Evolutionary conservation across 2,329 filamentous ascomycete genomes (phyloP).

Genomic region (Aspergillus flavus): DNA sequence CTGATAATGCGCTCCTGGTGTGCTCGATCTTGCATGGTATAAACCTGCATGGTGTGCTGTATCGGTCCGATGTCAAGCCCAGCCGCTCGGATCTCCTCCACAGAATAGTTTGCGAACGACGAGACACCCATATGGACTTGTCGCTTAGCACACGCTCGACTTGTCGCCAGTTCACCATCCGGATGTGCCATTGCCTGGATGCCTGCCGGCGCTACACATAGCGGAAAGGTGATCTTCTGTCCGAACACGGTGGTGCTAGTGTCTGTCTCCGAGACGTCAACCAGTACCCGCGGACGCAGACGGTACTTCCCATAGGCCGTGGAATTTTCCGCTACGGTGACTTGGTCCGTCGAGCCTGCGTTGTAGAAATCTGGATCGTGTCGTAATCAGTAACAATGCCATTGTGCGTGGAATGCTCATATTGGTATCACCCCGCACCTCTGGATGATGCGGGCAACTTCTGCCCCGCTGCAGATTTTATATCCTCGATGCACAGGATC

Average conservation of each 20-base stretch:
- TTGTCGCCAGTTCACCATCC: slow-evolving; percentile 56
- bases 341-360: slow-evolving; percentile 50
- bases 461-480: slow-evolving; percentile 10
- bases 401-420: background rate
- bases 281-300: slow-evolving; percentile 49
- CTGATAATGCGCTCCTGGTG: slow-evolving; percentile 30
- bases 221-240: slow-evolving; percentile 47
- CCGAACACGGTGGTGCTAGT: slow-evolving; percentile 50
- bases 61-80: slow-evolving; percentile 22
- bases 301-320: slow-evolving; percentile 54
- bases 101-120: slow-evolving; percentile 47
- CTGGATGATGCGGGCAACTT: slow-evolving; percentile 5
- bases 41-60: slow-evolving; percentile 30
- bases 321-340: slow-evolving; percentile 53
- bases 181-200: slow-evolving; percentile 56
- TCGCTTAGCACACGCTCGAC: slow-evolving; percentile 47
- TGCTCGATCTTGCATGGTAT: slow-evolving; percentile 27
- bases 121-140: slow-evolving; percentile 54
- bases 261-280: slow-evolving; percentile 46
- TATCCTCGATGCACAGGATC: slow-evolving; percentile 16
- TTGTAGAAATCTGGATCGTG: slow-evolving; percentile 55
- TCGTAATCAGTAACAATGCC: background rate
- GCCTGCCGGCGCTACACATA: slow-evolving; percentile 57
- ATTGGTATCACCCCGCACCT: background rate
- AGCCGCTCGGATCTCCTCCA: slow-evolving; percentile 50